Evolutionary conservation across 495 filamentous ascomycete species (phyloP), one percentile per base, ranked within the genome.

Genomic region (Amorphotheca resinae): DNA sequence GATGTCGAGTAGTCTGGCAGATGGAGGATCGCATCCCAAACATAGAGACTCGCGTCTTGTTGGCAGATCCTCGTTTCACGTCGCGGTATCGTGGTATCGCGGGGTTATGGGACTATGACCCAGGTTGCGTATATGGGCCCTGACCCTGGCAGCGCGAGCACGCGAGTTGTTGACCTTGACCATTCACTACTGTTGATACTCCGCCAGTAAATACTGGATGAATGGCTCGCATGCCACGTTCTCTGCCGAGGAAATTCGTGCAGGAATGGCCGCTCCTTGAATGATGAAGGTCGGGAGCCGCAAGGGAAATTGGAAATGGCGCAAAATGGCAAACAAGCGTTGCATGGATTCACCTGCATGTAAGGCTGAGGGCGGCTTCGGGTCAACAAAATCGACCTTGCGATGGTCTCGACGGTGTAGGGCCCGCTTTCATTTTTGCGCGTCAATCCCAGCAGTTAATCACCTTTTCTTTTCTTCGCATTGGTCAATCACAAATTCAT

Each of bases 301-400:
- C n/a, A 41, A 42, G 34, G 41, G 50, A 56, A 56, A 51, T 56
- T 51, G 47, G 46, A 36, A 48, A 48, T 53, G 45, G 33, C 33
- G 5, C 5, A 49, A 48, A 43, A 43, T 44, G 53, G 50, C 53
- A 53, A 56, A 56, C 54, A 53, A 52, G 42, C 25, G 35, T 46
- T 26, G 40, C 31, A 18, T 22, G 46, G 49, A 44, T 52, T 40
- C 46, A 46, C 45, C 32, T 48, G 46, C 49, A 56, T 49, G 38
- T 49, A 56, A 53, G 50, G 50, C 47, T 51, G 48, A 53, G 30
- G 17, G 11, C 22, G 32, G 26, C 38, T 14, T 18, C 16, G 33
- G 26, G 22, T 38, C 31, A 22, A 31, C 9, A 7, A 40, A 40
- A 40, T 40, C 12, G 9, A 40, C 17, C 34, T 45, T 31, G 37